Conservation (phyloP, 441 rosid genomes). For the Kokia cookei region DNA sequence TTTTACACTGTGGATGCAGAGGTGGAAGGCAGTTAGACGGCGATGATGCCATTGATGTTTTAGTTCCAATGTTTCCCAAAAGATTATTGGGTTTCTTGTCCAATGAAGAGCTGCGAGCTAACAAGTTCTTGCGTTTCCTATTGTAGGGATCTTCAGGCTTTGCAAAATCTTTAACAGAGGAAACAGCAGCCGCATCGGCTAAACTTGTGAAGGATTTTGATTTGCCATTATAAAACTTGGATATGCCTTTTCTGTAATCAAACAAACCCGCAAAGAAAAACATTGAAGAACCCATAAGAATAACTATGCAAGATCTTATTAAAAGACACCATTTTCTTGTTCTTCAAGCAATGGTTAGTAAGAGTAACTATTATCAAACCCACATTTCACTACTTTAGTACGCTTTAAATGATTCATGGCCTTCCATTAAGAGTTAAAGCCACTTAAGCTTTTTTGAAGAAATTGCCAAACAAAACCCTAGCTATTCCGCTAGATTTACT, state of each 20-base stretch:
- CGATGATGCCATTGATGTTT: not conserved
- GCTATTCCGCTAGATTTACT: not conserved
- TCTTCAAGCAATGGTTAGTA: not conserved
- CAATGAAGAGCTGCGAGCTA: conserved; percentile 10
- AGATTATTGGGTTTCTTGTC: conserved; percentile 9
- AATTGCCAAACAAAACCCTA: not conserved
- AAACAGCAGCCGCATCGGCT: conserved; percentile 27
- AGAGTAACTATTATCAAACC: not conserved
- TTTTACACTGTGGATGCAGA: conserved; percentile 22
- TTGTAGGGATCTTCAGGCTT: conserved; percentile 33
- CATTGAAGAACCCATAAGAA: not conserved
- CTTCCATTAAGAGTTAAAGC: not conserved
- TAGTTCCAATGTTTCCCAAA: conserved; percentile 5
- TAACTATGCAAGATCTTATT: not conserved
- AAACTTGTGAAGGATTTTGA: conserved; percentile 53
- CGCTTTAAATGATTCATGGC: not conserved
- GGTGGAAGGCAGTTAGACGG: conserved; percentile 21
- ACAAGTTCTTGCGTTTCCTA: conserved; percentile 28
- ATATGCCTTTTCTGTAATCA: conserved; percentile 44
- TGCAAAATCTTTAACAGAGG: conserved; percentile 27
- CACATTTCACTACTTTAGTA: not conserved
- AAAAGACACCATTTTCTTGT: not conserved
- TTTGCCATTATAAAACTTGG: conserved; percentile 40
- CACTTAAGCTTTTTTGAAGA: not conserved
- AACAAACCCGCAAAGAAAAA: not conserved